These are phyloP conservation scores for Xylariales sp. DNA, from an alignment of 2,329 filamentous ascomycete genomes.

Conservation along the genomic window DNA sequence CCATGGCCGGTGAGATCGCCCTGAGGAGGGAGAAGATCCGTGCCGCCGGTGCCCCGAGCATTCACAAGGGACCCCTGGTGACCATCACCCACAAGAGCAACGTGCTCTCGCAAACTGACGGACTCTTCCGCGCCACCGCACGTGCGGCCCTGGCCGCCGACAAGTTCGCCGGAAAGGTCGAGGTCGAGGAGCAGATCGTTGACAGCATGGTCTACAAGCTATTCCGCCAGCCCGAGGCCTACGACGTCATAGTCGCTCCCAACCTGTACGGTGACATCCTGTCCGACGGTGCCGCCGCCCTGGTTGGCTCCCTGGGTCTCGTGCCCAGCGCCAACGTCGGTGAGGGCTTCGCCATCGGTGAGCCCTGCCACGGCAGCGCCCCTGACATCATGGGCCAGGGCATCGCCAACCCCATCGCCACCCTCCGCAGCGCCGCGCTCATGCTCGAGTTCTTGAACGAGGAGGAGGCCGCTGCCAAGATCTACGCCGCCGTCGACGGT, in stretches of 20 bases:
- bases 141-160: conserved; percentile 65
- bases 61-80: conserved; percentile 69
- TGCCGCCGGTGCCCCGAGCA: conserved; percentile 49
- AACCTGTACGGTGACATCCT: conserved; percentile 98
- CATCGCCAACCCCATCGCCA: conserved; percentile 96
- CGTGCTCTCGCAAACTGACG: conserved; percentile 93
- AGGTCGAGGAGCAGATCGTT: conserved; percentile 94
- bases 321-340: conserved; percentile 95
- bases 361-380: conserved; percentile 95
- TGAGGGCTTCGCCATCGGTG: conserved; percentile 89
- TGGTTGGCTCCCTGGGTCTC: conserved; percentile 86
- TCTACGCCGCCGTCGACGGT: conserved; percentile 88
- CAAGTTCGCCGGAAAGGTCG: conserved; percentile 56
- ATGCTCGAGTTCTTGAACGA: conserved; percentile 96
- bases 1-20: conserved; percentile 93
- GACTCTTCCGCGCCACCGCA: conserved; percentile 82
- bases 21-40: conserved; percentile 80
- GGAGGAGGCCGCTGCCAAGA: conserved; percentile 79
- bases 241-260: conserved; percentile 96
- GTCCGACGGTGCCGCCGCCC: conserved; percentile 88
- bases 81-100: conserved; percentile 99
- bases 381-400: conserved; percentile 91
- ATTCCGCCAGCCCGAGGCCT: conserved; percentile 89
- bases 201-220: conserved; percentile 99
- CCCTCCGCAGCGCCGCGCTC: conserved; percentile 80